Conservation (phyloP, 192 early-diverging fungal species). For the Thamnidium elegans region DNA sequence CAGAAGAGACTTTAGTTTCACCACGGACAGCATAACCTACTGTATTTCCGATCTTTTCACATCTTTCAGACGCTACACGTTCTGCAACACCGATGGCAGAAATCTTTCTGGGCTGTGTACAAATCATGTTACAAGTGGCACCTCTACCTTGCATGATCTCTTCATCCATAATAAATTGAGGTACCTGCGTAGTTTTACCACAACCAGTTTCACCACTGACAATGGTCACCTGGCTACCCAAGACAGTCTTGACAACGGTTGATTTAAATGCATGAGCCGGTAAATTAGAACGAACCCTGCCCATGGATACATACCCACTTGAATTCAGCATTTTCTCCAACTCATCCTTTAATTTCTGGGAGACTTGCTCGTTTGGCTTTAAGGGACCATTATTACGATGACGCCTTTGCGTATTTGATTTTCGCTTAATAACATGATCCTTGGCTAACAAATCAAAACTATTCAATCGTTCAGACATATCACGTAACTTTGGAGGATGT, state of each 20-base stretch:
- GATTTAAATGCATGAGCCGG: conserved; percentile 60
- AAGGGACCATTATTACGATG: background rate
- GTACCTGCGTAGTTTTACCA: conserved; percentile 77
- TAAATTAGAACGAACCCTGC: conserved; percentile 51
- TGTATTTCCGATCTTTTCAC: conserved; percentile 28
- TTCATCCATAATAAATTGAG: conserved; percentile 76
- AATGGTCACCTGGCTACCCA: conserved; percentile 59
- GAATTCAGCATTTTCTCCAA: conserved; percentile 22
- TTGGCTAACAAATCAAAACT: background rate
- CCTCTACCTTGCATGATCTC: conserved; percentile 46
- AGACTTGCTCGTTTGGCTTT: conserved; percentile 1
- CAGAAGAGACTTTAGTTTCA: conserved; percentile 32
- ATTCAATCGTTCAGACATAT: conserved; percentile 38
- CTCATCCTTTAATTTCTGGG: conserved; percentile 7
- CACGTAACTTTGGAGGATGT: conserved; percentile 46
- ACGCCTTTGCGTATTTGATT: conserved; percentile 6
- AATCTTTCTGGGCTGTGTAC: conserved; percentile 57
- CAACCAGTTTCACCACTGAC: conserved; percentile 78
- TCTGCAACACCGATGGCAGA: conserved; percentile 37
- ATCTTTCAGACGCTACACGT: conserved; percentile 33
- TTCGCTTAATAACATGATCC: background rate
- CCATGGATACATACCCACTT: conserved; percentile 31
- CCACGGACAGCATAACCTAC: conserved; percentile 39
- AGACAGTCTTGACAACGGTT: conserved; percentile 50
- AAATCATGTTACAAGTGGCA: conserved; percentile 52